Percentiles rank a stretch among this genome's conserved stretches.
phyloP scores from a whole-genome alignment of 768 basidiomycete genomes.

The Mrakia gelida region DNA sequence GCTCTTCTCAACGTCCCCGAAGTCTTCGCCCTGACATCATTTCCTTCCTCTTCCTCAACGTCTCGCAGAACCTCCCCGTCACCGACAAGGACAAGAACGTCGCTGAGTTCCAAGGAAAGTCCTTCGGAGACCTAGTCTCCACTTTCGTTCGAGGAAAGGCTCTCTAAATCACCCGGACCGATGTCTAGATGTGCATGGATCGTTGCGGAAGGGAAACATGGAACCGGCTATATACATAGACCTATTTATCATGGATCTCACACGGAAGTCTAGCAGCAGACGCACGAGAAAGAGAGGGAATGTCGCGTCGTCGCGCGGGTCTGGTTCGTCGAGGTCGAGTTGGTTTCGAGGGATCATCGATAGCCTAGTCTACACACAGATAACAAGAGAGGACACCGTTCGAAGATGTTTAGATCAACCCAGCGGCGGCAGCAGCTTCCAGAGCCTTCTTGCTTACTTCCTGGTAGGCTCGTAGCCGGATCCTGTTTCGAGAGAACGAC shows the following conservation, averaged over 20 bases:
- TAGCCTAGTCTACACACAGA: too few relatives aligned
- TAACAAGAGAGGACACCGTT: background rate
- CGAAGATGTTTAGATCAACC: constrained; percentile 7
- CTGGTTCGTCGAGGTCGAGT: background rate
- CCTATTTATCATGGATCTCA: too few relatives aligned
- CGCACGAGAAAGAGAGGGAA: too few relatives aligned
- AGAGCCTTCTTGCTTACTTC: constrained; percentile 37
- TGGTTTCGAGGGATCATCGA: too few relatives aligned
- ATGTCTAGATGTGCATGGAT: too few relatives aligned
- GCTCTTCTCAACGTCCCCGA: background rate
- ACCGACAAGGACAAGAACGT: constrained; percentile 29
- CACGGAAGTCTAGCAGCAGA: too few relatives aligned
- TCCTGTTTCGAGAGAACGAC: constrained; percentile 27
- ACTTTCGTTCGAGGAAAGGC: background rate
- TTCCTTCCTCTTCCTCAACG: background rate
- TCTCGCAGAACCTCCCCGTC: constrained; percentile 14
- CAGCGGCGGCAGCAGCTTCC: constrained; percentile 31
- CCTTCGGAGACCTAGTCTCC: background rate
- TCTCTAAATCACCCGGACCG: background rate
- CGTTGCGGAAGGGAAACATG: too few relatives aligned
- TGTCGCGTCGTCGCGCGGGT: too few relatives aligned
- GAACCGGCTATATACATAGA: too few relatives aligned
- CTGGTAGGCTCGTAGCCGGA: constrained; percentile 42
- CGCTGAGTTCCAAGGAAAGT: constrained; percentile 19
- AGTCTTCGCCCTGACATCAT: too few relatives aligned